Base-by-base conservation (phyloP, 495 filamentous ascomycete species). In the Aspergillus sparsus region DNA sequence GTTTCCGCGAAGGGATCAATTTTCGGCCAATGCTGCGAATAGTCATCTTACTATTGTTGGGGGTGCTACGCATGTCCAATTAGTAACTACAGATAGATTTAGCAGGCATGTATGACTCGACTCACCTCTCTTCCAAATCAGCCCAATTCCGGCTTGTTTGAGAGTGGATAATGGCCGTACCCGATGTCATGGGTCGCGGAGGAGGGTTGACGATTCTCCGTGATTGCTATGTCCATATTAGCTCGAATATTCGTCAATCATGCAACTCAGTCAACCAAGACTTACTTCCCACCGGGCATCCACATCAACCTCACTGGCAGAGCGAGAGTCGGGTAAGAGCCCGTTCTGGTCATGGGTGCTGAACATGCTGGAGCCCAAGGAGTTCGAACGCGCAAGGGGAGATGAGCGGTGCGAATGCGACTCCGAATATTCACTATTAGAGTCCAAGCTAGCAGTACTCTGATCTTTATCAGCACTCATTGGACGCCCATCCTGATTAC, bases 11-110 rank as follows among this genome's bases (percentile, higher is more conserved):
- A 37, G 58, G 62, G 52, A 74, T 74, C 53, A 79, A 50, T 60
- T 75, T 79, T 18, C 77, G 77, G 52, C 77, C 72, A 13, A 80
- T 54, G 57, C 62, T 79, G 56, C 76, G 74, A 39, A 79, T 75
- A 34, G 72, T 75, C 53, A 62, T 70, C 59, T 73, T 80, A 42
- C 71, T 62, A 32, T 68, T 75, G 39, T 36, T 9, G 18, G 42
- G 39, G 21, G 36, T 52, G 32, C 35, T 46, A 33, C 11, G 6
- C 34, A 41, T 4, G 32, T 27, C 31, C 31, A 37, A 41, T 67
- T 58, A 66, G 45, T 35, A 49, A 27, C 13, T 32, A 39, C 2
- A 50, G 44, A 35, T 15, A 6, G 7, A 9, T 13, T 13, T 2
- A 45, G 34, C 6, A 5, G 33, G 46, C n/a, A 3, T 32, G n/a